Percentiles rank a stretch among this genome's conserved stretches.
These are phyloP conservation scores for Citrullus amarus DNA, from an alignment of 306 rosid genomes.

Conservation along the genomic window DNA sequence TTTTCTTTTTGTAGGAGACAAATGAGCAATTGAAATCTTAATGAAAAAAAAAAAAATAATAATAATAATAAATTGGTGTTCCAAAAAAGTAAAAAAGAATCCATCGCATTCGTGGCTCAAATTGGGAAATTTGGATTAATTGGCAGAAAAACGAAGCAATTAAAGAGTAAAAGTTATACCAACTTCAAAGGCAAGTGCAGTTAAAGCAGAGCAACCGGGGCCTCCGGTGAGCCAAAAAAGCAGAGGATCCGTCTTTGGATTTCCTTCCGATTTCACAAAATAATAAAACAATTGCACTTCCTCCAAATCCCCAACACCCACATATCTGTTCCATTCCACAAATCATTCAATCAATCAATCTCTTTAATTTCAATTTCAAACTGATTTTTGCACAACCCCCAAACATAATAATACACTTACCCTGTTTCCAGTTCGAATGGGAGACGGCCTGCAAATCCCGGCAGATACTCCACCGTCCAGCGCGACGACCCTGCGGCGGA, in stretches of 20 bases:
- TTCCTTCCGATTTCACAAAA: conserved; percentile 43
- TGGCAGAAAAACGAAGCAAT: no score
- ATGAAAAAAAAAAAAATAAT: no score
- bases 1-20: no score
- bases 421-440: conserved; percentile 69
- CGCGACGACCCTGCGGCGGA: conserved; percentile 14
- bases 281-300: conserved; percentile 48
- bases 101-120: no score
- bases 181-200: conserved; percentile 39
- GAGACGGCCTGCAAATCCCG: conserved; percentile 59
- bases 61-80: no score
- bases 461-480: conserved; percentile 32
- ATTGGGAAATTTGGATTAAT: no score
- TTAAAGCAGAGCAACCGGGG: conserved; percentile 48
- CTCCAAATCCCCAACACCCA: conserved; percentile 57
- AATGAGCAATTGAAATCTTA: no score
- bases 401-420: background rate
- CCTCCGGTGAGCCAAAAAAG: conserved; percentile 71
- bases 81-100: no score
- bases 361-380: background rate
- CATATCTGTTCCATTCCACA: conserved; percentile 25
- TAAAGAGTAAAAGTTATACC: conserved; percentile 13
- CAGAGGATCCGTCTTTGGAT: conserved; percentile 50
- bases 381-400: background rate
- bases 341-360: background rate